Percentiles rank a stretch among this genome's conserved stretches.
phyloP scores from a whole-genome alignment of 164 flowering plant genomes.

The Vitis labrusca region DNA sequence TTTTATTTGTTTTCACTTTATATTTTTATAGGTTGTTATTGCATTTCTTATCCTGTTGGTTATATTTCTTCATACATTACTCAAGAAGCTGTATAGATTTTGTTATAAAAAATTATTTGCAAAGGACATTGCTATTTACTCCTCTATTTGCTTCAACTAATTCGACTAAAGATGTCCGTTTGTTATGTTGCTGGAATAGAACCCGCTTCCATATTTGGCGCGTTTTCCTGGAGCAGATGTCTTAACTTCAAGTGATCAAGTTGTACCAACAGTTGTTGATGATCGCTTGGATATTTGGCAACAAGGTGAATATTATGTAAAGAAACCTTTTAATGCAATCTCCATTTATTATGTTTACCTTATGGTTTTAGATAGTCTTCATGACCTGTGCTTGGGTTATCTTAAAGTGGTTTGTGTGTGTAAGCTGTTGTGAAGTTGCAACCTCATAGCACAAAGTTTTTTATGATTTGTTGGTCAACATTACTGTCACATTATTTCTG shows the following conservation, averaged over 20 bases:
- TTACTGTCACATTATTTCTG: too few species aligned
- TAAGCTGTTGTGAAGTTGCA: too few species aligned
- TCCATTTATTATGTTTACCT: background rate
- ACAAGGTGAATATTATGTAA: slow-evolving; percentile 50
- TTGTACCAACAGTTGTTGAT: slow-evolving; percentile 87
- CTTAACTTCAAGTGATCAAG: slow-evolving; percentile 93
- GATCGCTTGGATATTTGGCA: slow-evolving; percentile 88
- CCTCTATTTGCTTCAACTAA: background rate
- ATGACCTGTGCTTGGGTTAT: too few species aligned
- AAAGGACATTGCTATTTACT: background rate
- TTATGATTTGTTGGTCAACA: too few species aligned
- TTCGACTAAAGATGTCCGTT: background rate
- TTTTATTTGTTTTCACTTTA: background rate
- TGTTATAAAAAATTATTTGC: too few species aligned
- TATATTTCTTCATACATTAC: too few species aligned
- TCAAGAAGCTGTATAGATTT: too few species aligned
- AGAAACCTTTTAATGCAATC: background rate
- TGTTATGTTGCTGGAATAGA: slow-evolving; percentile 46
- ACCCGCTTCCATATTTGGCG: slow-evolving; percentile 94
- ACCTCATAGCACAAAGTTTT: too few species aligned
- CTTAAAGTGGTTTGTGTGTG: too few species aligned
- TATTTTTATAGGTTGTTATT: too few species aligned
- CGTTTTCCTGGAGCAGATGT: slow-evolving; percentile 92
- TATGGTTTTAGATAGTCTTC: background rate
- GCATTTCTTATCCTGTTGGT: too few species aligned